Base-by-base conservation (phyloP, 768 basidiomycete species). In the Leccinum rimulosum region DNA sequence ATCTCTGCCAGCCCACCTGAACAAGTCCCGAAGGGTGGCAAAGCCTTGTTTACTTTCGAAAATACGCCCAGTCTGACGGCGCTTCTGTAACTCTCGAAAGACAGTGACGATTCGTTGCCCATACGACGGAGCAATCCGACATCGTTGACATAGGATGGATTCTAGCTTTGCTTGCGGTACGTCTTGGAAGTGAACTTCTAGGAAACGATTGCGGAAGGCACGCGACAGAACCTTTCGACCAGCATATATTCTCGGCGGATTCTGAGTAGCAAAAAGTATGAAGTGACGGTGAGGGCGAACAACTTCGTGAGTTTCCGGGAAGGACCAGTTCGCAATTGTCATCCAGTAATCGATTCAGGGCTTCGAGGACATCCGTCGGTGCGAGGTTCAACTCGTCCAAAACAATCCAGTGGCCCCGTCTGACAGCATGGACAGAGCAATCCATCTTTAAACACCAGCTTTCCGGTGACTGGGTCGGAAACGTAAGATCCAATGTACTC, bases 11-110 rank as follows among this genome's bases (percentile, higher is more conserved):
- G 95, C 97, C 97, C 97, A 99, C 47, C 97, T 86, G 75, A 99
- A 99, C n/a, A 99, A 77, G 70, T 99, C 97, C 43, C 97, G 91
- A 5, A 99, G 82, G 1, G 97, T 99, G 0, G 93, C 97, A 69
- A 98, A 99, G 1, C 95, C 90, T 51, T 96, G 91, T 73, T 95
- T 98, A 70, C 94, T 96, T 75, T 99, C 97, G 69, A 99, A 99
- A 38, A 99, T 90, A 28, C 97, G 85, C 40, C 89, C 84, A 0
- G 88, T 83, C 72, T 98, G 95, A 6, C 97, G 83, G 30, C 93
- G 88, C 61, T 92, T 93, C 71, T 96, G 95, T 4, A 98, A 79
- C 70, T 98, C 95, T 50, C 82, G 87, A 74, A 98, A 99, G 36
- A 98, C 96, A 31, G 76, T 78, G 55, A 98, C 95, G 54, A 98